A percentile compares a stretch with the other conserved stretches of the same genome.
These are phyloP conservation scores for Styphnolobium japonicum DNA, from an alignment of 306 rosid genomes.

Conservation along the genomic window DNA sequence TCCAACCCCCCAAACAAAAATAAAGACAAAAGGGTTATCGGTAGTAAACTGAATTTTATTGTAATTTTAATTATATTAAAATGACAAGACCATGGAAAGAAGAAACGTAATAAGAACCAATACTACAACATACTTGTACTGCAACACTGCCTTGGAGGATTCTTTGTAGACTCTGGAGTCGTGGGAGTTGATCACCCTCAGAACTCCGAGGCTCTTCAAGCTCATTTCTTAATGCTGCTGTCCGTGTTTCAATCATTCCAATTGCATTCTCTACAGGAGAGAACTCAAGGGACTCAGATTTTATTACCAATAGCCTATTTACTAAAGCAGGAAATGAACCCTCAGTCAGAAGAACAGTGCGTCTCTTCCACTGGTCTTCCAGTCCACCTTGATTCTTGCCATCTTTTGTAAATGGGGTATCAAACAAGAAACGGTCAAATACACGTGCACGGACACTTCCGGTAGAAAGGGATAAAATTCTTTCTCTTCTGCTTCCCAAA, in stretches of 20 bases:
- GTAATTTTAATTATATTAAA: too few relatives aligned
- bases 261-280: constrained; percentile 98
- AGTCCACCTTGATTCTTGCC: constrained; percentile 97
- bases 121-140: constrained; percentile 64
- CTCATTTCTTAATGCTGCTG: constrained; percentile 95
- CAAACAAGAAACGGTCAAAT: constrained; percentile 94
- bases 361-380: constrained; percentile 99
- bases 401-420: constrained; percentile 94
- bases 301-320: constrained; percentile 79
- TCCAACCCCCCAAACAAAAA: too few relatives aligned
- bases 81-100: too few relatives aligned
- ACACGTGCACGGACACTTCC: constrained; percentile 95
- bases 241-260: constrained; percentile 98
- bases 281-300: constrained; percentile 94
- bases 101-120: neutral
- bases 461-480: constrained; percentile 89
- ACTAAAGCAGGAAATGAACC: constrained; percentile 99
- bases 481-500: constrained; percentile 93
- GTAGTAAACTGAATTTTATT: too few relatives aligned
- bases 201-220: constrained; percentile 99
- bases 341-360: constrained; percentile 90
- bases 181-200: constrained; percentile 97
- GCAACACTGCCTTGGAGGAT: constrained; percentile 99
- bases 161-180: constrained; percentile 93
- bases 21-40: too few relatives aligned